phyloP scores from a whole-genome alignment of 2,329 filamentous ascomycete species.

The Metarhizium guizhouense region DNA sequence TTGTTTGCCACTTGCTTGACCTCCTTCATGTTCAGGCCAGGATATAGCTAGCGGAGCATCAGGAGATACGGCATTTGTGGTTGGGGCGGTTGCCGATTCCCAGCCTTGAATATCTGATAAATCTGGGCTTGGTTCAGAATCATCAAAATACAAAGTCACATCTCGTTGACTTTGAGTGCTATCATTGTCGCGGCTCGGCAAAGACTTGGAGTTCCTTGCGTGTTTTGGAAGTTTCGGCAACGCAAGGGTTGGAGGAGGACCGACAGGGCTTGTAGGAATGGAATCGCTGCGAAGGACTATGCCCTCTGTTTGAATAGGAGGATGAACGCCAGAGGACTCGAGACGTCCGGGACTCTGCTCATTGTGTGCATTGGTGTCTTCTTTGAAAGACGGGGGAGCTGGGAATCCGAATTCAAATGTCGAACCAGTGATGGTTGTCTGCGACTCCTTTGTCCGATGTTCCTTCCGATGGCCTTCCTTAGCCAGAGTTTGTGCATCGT shows the following conservation, averaged over 20 bases:
- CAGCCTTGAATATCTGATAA: conserved; percentile 30
- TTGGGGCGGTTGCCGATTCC: conserved; percentile 12
- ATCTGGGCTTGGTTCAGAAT: conserved; percentile 26
- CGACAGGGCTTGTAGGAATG: neutral
- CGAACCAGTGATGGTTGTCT: conserved; percentile 20
- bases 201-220: neutral
- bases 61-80: neutral
- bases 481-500: neutral
- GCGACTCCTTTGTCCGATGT: conserved; percentile 19
- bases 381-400: conserved; percentile 17
- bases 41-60: neutral
- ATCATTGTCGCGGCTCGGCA: conserved; percentile 1
- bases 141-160: conserved; percentile 19
- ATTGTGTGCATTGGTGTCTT: neutral
- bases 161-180: conserved; percentile 15
- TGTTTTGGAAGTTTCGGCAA: conserved; percentile 4
- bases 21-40: neutral
- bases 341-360: neutral
- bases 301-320: neutral
- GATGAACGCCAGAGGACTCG: neutral
- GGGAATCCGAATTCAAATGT: conserved; percentile 26
- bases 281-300: neutral
- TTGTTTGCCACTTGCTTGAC: neutral
- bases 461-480: conserved; percentile 2
- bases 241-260: conserved; percentile 3